Base-by-base conservation (phyloP, 2,329 filamentous ascomycete genomes). In the Elsinoe australis region DNA sequence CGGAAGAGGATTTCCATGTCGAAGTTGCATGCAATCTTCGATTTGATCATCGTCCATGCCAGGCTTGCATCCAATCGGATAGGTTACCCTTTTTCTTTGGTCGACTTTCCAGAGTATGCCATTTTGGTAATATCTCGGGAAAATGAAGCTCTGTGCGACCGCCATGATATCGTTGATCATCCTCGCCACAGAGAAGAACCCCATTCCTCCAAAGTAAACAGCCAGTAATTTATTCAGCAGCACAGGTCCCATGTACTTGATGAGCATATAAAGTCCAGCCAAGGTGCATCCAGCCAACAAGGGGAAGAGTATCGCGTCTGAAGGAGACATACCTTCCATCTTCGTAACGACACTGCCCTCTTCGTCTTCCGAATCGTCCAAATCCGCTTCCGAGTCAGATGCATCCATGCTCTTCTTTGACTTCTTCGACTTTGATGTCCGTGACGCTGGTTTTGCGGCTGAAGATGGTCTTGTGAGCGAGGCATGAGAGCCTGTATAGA, bases 261-360 rank as follows among this genome's bases (percentile, higher is more conserved):
- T 87, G 51, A 95, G 72, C 58, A 89, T 82, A 69, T 96, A 96
- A 9, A 96, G 72, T 4, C 80, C 80, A 33, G 80, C 74, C 6
- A 96, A 76, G 1, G 83, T 79, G 7, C 72, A 59, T 1, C 81
- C 87, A 4, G 88, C 89, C 48, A 88, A 71, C 24, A 95, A 56
- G 1, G 90, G 92, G 54, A 95, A 85, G 58, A 94, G 65, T 55
- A 96, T 78, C 39, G 87, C 90, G 64, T 96, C 90, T 0, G 78
- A 81, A 1, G 85, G 80, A 6, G 80, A 74, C 46, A 94, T 67
- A 0, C 83, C 82, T 58, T 84, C 80, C 69, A 83, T 78, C 55
- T 72, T 72, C 12, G 69, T 60, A 7, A 72, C 67, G 21, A 75
- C 71, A 47, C 74, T 60, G 52, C 79, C 68, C 55, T 79, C 74